Conservation (phyloP, 1,139 yeast species). For the Komagataea norvegica region DNA sequence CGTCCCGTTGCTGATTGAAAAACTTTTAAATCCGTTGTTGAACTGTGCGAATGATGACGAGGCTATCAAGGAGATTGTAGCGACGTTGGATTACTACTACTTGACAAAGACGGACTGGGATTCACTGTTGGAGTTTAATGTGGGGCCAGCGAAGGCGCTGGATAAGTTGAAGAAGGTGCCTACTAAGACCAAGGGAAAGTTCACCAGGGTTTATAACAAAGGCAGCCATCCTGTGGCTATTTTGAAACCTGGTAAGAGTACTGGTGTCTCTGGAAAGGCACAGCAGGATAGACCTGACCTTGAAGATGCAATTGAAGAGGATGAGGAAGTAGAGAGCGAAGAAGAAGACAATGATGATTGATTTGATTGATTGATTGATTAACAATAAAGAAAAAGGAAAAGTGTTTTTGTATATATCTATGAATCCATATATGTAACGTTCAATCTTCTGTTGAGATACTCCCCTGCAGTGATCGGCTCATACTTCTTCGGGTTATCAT, state of each 20-base stretch:
- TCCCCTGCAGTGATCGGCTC: constrained; percentile 28
- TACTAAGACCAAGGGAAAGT: constrained; percentile 72
- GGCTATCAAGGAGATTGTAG: constrained; percentile 63
- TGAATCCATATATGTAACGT: constrained; percentile 28
- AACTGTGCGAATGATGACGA: constrained; percentile 40
- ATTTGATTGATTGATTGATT: too few relatives aligned
- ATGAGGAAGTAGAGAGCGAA: constrained; percentile 24
- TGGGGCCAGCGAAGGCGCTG: constrained; percentile 54
- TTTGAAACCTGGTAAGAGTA: constrained; percentile 40
- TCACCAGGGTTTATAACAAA: constrained; percentile 79
- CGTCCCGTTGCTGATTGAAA: constrained; percentile 56
- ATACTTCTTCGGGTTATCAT: constrained; percentile 28
- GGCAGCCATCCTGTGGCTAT: constrained; percentile 81
- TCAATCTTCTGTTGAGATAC: constrained; percentile 16
- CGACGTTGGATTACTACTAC: constrained; percentile 74
- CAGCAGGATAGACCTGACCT: constrained; percentile 46
- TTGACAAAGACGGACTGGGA: constrained; percentile 93
- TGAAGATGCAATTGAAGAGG: constrained; percentile 57
- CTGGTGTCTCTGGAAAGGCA: constrained; percentile 36
- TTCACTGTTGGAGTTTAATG: constrained; percentile 71
- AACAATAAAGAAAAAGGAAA: neutral
- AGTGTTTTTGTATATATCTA: too few relatives aligned
- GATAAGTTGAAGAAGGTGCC: constrained; percentile 56
- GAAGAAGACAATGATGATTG: too few relatives aligned
- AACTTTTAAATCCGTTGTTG: constrained; percentile 53